Base-by-base conservation (phyloP, 2,329 filamentous ascomycete genomes). In the Eurotiales sp. region DNA sequence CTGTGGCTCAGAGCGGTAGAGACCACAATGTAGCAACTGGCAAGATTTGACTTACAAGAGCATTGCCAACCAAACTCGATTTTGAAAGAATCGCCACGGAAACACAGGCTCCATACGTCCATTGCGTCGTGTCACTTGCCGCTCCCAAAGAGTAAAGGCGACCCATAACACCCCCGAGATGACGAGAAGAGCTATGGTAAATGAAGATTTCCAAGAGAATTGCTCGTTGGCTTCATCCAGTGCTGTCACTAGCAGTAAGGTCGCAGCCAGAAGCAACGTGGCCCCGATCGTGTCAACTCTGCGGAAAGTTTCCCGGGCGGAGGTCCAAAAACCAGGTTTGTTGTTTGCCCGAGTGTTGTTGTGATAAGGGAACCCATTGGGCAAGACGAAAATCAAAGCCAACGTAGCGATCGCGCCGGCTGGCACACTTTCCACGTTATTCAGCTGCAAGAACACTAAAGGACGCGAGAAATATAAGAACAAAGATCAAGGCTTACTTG, bases 201-300 rank as follows among this genome's bases (percentile, higher is more conserved):
- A 56, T 4, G 50, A 43, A 52, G 54, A 58, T 46, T 50, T 30
- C 56, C 56, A 56, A 10, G 55, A 23, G 1, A 50, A 52, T n/a
- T 52, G 27, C 15, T 55, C 25, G 14, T 53, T 32, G 32, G 55
- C 54, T 12, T 49, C 46, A 3, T 49, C 46, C 2, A 49, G 46
- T n/a, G n/a, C 34, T 4, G 54, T 46, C 5, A 53, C 56, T 4
- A 53, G 46, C 3, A 56, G 36, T 17, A 53, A 11, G 1, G 36
- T 49, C 14, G 46, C 46, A n/a, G 29, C 22, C 12, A 49, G 22
- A 29, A 49, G 46, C 36, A 22, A 5, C 4, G 17, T 19, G 27
- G 34, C 27, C 15, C 46, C 46, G 17, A 49, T 3, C 12, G 32
- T 21, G 21, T 49, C 46, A 7, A 49, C 15, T 19, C 46, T 34